Percentiles rank a stretch among this genome's conserved stretches.
These are phyloP conservation scores for Carpinus viminea DNA, from an alignment of 306 rosid genomes.

Conservation along the genomic window DNA sequence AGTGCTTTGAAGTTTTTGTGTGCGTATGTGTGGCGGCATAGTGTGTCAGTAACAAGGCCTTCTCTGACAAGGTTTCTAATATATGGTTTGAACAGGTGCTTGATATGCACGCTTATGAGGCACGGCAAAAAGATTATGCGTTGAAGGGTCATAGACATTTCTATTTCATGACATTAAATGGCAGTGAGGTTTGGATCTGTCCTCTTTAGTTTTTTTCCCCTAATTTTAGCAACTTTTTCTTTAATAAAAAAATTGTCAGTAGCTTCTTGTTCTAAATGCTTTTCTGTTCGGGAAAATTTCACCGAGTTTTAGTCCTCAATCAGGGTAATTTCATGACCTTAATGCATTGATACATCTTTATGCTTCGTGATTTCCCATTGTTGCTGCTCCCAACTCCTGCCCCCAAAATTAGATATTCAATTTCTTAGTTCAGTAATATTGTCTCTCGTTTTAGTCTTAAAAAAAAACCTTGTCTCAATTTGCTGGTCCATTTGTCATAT, in stretches of 20 bases:
- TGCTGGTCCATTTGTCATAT: background rate
- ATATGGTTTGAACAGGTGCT: slow-evolving; percentile 69
- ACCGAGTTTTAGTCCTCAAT: background rate
- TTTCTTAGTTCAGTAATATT: background rate
- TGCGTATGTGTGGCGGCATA: slow-evolving; percentile 11
- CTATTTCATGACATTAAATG: slow-evolving; percentile 98
- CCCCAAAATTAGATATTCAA: background rate
- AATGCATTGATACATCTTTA: background rate
- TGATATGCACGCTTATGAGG: slow-evolving; percentile 79
- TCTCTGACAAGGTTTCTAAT: slow-evolving; percentile 24
- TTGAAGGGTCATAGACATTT: slow-evolving; percentile 93
- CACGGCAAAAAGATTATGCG: slow-evolving; percentile 92
- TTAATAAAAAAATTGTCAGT: background rate
- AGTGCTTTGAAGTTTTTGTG: slow-evolving; percentile 18
- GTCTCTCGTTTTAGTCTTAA: background rate
- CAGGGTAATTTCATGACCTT: background rate
- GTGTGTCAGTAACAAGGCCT: slow-evolving; percentile 12
- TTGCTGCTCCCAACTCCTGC: background rate
- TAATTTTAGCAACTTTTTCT: background rate
- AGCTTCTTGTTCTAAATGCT: slow-evolving; percentile 8
- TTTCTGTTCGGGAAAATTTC: background rate
- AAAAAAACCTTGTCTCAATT: too few species aligned
- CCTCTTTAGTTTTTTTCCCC: slow-evolving; percentile 2
- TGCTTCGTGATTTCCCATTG: background rate
- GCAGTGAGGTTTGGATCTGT: slow-evolving; percentile 75